phyloP scores from a whole-genome alignment of 352 stramenopile genomes.

The Phytopythium cucurbitacearum region DNA sequence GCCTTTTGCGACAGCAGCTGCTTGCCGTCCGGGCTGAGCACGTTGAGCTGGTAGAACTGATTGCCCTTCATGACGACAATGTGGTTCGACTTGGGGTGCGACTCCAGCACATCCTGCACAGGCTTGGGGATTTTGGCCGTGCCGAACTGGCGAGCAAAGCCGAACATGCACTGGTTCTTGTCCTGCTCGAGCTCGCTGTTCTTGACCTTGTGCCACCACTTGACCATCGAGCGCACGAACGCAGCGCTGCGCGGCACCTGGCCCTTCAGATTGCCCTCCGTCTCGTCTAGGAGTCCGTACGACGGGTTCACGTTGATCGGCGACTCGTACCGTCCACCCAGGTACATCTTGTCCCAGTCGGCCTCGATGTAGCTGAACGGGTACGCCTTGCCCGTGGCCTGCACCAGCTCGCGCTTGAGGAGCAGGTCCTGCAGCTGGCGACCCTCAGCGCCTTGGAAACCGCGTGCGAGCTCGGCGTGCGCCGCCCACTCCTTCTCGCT shows the following conservation, averaged over 20 bases:
- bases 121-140: constrained; percentile 78
- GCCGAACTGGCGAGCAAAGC: constrained; percentile 84
- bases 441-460: constrained; percentile 49
- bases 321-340: constrained; percentile 84
- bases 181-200: constrained; percentile 85
- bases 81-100: constrained; percentile 72
- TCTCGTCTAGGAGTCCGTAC: constrained; percentile 82
- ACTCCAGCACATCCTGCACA: constrained; percentile 69
- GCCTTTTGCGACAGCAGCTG: constrained; percentile 68
- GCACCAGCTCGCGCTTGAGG: constrained; percentile 67
- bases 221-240: constrained; percentile 78
- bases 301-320: constrained; percentile 91
- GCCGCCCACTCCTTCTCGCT: constrained; percentile 52
- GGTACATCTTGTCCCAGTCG: constrained; percentile 91
- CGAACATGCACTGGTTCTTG: constrained; percentile 88
- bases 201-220: constrained; percentile 90
- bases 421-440: constrained; percentile 56
- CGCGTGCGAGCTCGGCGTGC: constrained; percentile 56
- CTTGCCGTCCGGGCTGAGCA: constrained; percentile 80
- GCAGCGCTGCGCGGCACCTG: constrained; percentile 68
- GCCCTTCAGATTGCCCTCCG: constrained; percentile 61
- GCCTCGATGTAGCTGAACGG: constrained; percentile 93
- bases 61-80: constrained; percentile 88
- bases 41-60: constrained; percentile 80
- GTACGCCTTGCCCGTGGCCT: constrained; percentile 80